phyloP scores from a whole-genome alignment of 2,329 filamentous ascomycete species.

The Penicillium sp. region DNA sequence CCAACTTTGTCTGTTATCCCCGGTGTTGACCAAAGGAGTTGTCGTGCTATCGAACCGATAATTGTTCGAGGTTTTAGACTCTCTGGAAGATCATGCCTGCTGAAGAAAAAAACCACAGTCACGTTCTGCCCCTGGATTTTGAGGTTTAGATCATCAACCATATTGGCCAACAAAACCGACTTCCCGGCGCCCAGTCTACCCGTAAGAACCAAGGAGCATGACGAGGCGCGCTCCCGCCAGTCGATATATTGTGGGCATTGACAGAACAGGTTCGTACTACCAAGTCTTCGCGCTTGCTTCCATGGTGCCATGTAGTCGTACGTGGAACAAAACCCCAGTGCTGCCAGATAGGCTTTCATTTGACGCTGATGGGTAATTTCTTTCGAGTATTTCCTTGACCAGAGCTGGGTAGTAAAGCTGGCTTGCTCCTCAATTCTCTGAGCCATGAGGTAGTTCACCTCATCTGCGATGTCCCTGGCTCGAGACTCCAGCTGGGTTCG shows the following conservation, averaged over 20 bases:
- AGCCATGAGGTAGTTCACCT: constrained; percentile 22
- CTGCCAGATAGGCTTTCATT: constrained; percentile 11
- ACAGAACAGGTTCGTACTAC: constrained; percentile 33
- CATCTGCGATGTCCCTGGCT: constrained; percentile 40
- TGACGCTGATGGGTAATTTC: not conserved
- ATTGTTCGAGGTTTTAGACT: constrained; percentile 31
- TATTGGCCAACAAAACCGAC: constrained; percentile 47
- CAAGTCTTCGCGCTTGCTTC: constrained; percentile 45
- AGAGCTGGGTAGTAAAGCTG: not conserved
- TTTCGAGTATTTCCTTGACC: not conserved
- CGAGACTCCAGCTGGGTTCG: constrained; percentile 37
- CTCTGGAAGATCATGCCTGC: constrained; percentile 29
- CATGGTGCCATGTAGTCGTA: constrained; percentile 43
- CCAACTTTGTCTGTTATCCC: not conserved
- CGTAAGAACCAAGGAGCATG: constrained; percentile 35
- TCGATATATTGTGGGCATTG: constrained; percentile 21
- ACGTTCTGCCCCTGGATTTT: not conserved
- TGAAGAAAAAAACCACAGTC: constrained; percentile 38
- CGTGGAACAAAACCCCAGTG: constrained; percentile 44
- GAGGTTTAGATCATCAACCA: constrained; percentile 42
- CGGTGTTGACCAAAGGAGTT: constrained; percentile 26
- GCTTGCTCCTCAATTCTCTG: constrained; percentile 22
- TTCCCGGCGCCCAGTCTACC: constrained; percentile 49
- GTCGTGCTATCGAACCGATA: constrained; percentile 35
- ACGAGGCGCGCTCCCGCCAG: constrained; percentile 26